Evolutionary conservation across 495 filamentous ascomycete genomes (phyloP).

Genomic region (Penicillium coprophilum): DNA sequence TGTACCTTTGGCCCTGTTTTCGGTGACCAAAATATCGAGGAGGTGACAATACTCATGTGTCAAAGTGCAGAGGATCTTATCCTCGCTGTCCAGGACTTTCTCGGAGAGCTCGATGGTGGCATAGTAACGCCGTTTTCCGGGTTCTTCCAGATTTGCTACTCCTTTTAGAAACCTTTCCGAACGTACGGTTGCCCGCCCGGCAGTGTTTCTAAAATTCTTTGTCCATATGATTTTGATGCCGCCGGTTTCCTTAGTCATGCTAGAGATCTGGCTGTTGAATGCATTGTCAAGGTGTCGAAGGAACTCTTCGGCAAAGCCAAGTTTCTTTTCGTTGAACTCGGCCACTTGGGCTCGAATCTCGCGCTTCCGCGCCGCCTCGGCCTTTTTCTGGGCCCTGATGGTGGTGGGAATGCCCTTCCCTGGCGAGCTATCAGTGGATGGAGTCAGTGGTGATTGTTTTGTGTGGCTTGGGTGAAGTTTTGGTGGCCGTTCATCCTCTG

Average conservation of each 20-base stretch:
- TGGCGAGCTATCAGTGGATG: background rate
- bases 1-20: conserved; percentile 53
- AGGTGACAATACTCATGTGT: conserved; percentile 97
- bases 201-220: conserved; percentile 81
- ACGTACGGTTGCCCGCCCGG: conserved; percentile 63
- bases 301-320: conserved; percentile 65
- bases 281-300: conserved; percentile 68
- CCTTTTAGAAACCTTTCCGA: background rate
- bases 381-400: conserved; percentile 42
- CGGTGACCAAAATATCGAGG: conserved; percentile 77
- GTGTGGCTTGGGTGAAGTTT: conserved; percentile 14
- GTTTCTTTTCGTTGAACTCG: conserved; percentile 66
- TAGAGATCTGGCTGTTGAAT: conserved; percentile 62
- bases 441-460: conserved; percentile 40
- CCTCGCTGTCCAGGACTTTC: conserved; percentile 76
- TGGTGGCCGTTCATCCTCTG: conserved; percentile 14
- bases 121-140: conserved; percentile 46
- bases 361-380: conserved; percentile 41
- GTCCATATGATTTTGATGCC: conserved; percentile 81
- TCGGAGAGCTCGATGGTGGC: conserved; percentile 84
- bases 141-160: background rate
- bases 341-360: conserved; percentile 51
- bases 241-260: conserved; percentile 63
- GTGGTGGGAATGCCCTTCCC: conserved; percentile 10
- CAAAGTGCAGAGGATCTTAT: conserved; percentile 78